Base-by-base conservation (phyloP, 805 yeast species). In the Metahyphopichia silvanorum region DNA sequence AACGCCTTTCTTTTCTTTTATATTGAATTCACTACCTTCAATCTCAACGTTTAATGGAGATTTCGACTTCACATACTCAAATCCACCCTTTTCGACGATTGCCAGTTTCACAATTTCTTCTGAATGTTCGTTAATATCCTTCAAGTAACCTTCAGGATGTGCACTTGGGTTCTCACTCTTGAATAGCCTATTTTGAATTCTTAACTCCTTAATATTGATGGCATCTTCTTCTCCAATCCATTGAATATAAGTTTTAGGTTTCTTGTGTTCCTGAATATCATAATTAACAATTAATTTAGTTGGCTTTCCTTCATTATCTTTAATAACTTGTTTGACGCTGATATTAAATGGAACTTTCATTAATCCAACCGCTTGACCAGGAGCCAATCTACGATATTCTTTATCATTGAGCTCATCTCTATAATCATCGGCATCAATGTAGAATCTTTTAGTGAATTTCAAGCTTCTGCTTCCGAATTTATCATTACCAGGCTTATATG, bases 241-340 rank as follows among this genome's bases (percentile, higher is more conserved):
- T 66, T 93, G 98, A 53, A 93, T 88, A 56, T 71, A 93, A 7
- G 98, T 89, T 76, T 91, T 93, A 53, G 98, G 98, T 35, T 63
- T 66, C 11, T 56, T 54, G 14, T 67, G 58, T 34, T 76, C 86
- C 35, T 76, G 85, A 42, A 77, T 77, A 53, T 88, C 85, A 53
- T 91, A 93, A 49, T 81, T 76, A 31, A 84, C 96, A 46, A 82
- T 80, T 37, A 93, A 76, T 60, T 76, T 78, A 14, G 67, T 66
- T 33, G 89, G 76, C 29, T 75, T 67, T 14, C 95, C 96, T 11
- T 61, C 43, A 26, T 60, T 69, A 46, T 82, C 81, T 48, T 69
- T 78, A 42, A 81, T 86, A 35, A 79, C 74, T 32, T 79, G 71
- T 34, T 76, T 77, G 46, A 84, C 91, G 27, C 79, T 70, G 40